Base-by-base conservation (phyloP, 768 basidiomycete species). In the Mycena vitilis region DNA sequence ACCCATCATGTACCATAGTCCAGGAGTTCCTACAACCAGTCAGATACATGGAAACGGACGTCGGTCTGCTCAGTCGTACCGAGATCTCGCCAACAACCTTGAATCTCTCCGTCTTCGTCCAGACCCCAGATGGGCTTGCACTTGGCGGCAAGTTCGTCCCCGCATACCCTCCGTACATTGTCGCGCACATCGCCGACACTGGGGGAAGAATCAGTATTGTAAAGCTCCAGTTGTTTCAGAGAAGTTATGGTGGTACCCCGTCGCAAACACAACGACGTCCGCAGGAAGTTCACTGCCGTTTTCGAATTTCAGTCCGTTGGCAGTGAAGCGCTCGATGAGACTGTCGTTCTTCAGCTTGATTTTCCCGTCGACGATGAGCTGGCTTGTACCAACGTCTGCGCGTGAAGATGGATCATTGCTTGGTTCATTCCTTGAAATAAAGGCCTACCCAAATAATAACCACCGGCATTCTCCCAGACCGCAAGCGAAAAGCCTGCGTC, bases 281-380 rank as follows among this genome's bases (percentile, higher is more conserved):
- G 85, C 87, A 20, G 79, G 60, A 7, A 88, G 74, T 53, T 81
- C 78, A 45, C 77, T 81, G 1, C 87, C 85, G 65, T 88, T 78
- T 16, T 85, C 83, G 63, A 88, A 89, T 49, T 77, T 75, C 30
- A 89, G 66, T 7, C 85, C 84, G n/a, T 63, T 73, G 51, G 79
- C 70, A 2, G 80, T 84, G 74, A 88, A 86, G 23, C 74, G 74
- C 62, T 82, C 75, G 62, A 91, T 85, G 53, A 81, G 78, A 55
- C 79, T 78, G 63, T 88, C 88, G 77, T 85, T 89, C 79, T 91
- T 92, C 63, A 92, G 77, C 75, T 90, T 91, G 81, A 92, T 89
- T 74, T 88, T 87, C 7, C 90, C 89, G 72, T 91, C 88, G 52
- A 86, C 84, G 73, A 92, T 87, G 70, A 87, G 78, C 75, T 90